Evolutionary conservation across 2,329 filamentous ascomycete genomes (phyloP), one percentile per base, ranked within the genome.

Genomic region (Ophiostoma fasciatum): DNA sequence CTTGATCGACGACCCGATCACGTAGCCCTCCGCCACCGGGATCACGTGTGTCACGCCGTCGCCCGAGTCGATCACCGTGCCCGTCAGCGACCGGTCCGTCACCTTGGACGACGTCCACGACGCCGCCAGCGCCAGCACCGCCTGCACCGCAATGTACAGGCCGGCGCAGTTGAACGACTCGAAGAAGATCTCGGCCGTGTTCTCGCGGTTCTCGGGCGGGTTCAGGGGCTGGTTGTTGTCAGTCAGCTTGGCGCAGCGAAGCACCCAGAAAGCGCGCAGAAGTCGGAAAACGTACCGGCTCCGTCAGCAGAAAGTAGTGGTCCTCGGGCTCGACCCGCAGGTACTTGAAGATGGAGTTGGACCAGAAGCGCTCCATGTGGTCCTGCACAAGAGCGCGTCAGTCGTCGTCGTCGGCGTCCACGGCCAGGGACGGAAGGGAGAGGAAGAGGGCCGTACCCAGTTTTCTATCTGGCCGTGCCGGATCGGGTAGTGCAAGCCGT

Each of bases 291-390:
- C 77, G 56, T 71, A 94, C 87, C 41, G 90, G 90, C 58, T 98
- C 90, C 42, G 90, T 98, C 41, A 98, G 76, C 44, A 98, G 76
- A 60, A 98, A 98, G 66, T 94, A 87, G 61, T 98, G 90, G 56
- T 98, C 90, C 63, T 98, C 90, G 21, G 90, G 90, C 62, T 98
- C 90, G 48, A 98, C 90, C 50, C 90, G 77, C 36, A 98, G 72
- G 55, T 98, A 98, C 60, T 98, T 98, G 74, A 98, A 98, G 63
- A 98, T 98, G 45, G 90, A 98, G 65, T 96, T 96, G 48, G 92
- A 96, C 90, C 90, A 98, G 65, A 96, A 98, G 45, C 90, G 79
- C 61, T 98, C 90, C 90, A 98, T 98, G 52, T 94, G 83, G 61
- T 98, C 90, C 82, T 90, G 48, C 41, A 37, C 43, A 18, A 3